These are phyloP conservation scores for Fragaria nilgerrensis DNA, from an alignment of 306 rosid genomes.

Conservation along the genomic window DNA sequence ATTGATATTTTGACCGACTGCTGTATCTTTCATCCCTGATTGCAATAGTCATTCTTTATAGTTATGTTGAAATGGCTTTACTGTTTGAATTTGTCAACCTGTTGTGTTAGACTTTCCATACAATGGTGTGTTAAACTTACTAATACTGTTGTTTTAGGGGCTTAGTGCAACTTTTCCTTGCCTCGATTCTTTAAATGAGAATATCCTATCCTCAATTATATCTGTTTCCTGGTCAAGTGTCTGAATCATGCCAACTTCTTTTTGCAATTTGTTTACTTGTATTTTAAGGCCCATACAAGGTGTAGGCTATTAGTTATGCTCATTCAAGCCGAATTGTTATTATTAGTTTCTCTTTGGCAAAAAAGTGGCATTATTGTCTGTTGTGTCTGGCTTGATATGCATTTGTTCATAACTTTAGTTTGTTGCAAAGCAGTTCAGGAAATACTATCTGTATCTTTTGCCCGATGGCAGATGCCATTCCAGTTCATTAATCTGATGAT, in stretches of 20 bases:
- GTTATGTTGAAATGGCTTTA: background rate
- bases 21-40: background rate
- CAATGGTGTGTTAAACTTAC: background rate
- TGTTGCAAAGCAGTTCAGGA: background rate
- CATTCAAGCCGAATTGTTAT: background rate
- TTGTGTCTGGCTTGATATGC: background rate
- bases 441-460: background rate
- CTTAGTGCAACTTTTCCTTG: background rate
- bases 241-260: background rate
- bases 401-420: background rate
- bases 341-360: background rate
- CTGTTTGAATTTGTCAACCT: background rate
- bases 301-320: background rate
- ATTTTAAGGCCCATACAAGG: background rate
- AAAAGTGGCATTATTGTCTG: background rate
- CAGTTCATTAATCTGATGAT: slow-evolving; percentile 19
- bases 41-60: background rate
- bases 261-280: background rate
- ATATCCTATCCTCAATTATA: background rate
- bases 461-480: background rate
- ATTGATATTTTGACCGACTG: background rate
- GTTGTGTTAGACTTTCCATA: background rate
- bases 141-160: background rate
- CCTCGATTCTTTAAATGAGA: background rate
- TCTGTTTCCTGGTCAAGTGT: background rate